Percentiles rank a stretch among this genome's conserved stretches.
Conservation (phyloP, 2,329 filamentous ascomycete species). For the Diaporthe batatas region DNA sequence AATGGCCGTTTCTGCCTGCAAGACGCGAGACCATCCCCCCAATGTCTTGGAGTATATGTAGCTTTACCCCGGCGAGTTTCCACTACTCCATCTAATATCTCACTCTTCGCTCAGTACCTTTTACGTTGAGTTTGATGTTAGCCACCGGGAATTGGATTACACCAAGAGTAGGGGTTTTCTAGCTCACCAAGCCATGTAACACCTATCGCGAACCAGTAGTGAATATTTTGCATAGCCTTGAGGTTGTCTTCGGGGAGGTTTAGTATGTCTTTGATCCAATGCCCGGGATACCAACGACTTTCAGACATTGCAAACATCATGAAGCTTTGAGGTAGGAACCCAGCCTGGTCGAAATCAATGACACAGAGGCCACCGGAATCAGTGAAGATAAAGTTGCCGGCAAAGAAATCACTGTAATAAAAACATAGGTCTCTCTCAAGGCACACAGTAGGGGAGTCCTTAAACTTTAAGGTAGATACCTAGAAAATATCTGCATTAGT, state of each 20-base stretch:
- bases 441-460: not conserved
- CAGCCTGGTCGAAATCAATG: slow-evolving; percentile 19
- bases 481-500: not conserved
- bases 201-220: slow-evolving; percentile 5
- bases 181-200: not conserved
- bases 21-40: not conserved
- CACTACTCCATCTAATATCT: not conserved
- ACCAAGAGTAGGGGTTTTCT: not conserved
- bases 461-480: not conserved
- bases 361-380: not conserved
- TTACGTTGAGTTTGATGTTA: slow-evolving; percentile 4
- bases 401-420: slow-evolving; percentile 20
- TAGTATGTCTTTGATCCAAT: not conserved
- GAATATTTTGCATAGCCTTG: not conserved
- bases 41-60: not conserved
- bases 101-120: not conserved
- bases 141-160: not conserved
- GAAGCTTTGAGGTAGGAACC: slow-evolving; percentile 10
- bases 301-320: slow-evolving; percentile 5
- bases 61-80: not conserved
- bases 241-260: slow-evolving; percentile 16
- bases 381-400: not conserved
- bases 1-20: not conserved
- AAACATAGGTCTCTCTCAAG: slow-evolving; percentile 7
- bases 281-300: slow-evolving; percentile 2